A percentile compares a stretch with the other conserved stretches of the same genome.
Conservation (phyloP, 169 alveolate genomes). For the Eimeria sp. region DNA sequence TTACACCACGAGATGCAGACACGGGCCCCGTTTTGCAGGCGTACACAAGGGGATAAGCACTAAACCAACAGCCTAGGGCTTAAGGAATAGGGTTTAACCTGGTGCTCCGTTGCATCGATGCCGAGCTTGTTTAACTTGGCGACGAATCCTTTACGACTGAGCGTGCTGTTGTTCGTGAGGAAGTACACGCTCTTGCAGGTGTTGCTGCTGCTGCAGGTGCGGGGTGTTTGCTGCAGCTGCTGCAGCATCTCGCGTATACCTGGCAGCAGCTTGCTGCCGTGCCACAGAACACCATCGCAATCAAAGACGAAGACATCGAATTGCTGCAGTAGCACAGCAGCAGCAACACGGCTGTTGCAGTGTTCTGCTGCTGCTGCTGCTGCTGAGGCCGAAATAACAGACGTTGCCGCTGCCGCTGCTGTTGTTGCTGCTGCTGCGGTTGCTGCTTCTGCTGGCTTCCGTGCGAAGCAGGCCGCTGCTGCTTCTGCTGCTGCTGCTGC, state of each 20-base stretch:
- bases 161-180: slow-evolving; percentile 86
- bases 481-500: slow-evolving; percentile 32
- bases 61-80: background rate
- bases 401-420: background rate
- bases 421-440: background rate
- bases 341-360: background rate
- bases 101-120: slow-evolving; percentile 43
- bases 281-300: slow-evolving; percentile 87
- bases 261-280: slow-evolving; percentile 81
- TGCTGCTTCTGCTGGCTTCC: background rate
- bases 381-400: background rate
- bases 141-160: slow-evolving; percentile 83
- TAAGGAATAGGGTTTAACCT: slow-evolving; percentile 27
- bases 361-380: slow-evolving; percentile 64
- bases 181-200: slow-evolving; percentile 80
- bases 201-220: slow-evolving; percentile 42
- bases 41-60: background rate
- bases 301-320: slow-evolving; percentile 87
- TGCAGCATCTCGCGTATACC: slow-evolving; percentile 87
- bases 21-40: background rate
- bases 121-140: slow-evolving; percentile 85
- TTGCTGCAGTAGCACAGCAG: slow-evolving; percentile 29
- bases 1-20: background rate
- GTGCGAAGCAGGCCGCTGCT: background rate
- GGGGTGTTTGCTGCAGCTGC: slow-evolving; percentile 59